These are phyloP conservation scores for Capsicum pubescens DNA, from an alignment of 257 asterid species.

Conservation along the genomic window DNA sequence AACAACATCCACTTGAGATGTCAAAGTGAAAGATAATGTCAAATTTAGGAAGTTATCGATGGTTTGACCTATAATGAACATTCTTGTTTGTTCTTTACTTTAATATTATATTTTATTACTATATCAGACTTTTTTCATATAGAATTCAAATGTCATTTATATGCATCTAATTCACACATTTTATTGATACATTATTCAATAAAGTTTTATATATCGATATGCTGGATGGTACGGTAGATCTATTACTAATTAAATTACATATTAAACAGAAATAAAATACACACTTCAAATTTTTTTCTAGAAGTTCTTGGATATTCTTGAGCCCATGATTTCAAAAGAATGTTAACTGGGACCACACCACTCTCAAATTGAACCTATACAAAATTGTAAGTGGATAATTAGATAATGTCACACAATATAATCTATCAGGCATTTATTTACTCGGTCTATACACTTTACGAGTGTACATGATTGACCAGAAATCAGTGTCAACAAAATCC, in stretches of 20 bases:
- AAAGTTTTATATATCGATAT: not conserved
- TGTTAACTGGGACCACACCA: not conserved
- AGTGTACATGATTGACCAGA: slow-evolving; percentile 4
- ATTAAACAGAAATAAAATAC: not conserved
- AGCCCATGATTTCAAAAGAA: not conserved
- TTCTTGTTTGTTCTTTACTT: not conserved
- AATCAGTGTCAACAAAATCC: too few relatives aligned
- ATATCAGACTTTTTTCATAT: not conserved
- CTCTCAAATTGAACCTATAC: not conserved
- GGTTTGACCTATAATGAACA: too few relatives aligned
- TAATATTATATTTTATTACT: not conserved
- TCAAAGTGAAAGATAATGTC: too few relatives aligned
- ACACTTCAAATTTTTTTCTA: not conserved
- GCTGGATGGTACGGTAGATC: not conserved
- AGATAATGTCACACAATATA: not conserved
- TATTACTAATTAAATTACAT: not conserved
- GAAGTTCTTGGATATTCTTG: not conserved
- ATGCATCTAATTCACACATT: not conserved
- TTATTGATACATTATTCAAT: not conserved
- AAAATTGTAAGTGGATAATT: not conserved
- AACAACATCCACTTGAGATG: too few relatives aligned
- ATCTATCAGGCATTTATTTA: not conserved
- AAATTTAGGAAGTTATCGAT: too few relatives aligned
- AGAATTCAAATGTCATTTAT: not conserved
- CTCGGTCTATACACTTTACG: not conserved